Conservation (phyloP, 208 protist species). For the Trypanosoma rangeli region DNA sequence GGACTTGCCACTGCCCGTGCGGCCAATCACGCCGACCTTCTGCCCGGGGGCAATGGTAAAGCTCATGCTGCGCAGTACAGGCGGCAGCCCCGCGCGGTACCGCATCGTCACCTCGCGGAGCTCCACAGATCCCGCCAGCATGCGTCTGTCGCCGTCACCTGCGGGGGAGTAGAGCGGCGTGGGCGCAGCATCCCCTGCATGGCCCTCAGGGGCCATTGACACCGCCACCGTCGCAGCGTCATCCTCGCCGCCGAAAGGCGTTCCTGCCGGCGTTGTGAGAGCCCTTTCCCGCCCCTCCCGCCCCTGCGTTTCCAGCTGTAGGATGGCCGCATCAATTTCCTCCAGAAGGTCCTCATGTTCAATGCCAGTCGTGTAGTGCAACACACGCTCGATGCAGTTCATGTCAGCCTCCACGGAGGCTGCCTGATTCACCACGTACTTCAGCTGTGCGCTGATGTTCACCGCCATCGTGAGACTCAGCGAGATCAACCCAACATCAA, state of each 20-base stretch:
- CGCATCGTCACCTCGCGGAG: conserved; percentile 70
- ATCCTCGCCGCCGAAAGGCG: not conserved
- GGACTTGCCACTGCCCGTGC: conserved; percentile 86
- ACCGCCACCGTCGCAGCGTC: not conserved
- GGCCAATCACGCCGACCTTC: conserved; percentile 84
- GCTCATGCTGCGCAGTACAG: conserved; percentile 67
- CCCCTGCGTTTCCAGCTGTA: conserved; percentile 5
- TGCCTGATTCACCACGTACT: conserved; percentile 53
- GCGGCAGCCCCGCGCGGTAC: conserved; percentile 74
- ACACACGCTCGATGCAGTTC: conserved; percentile 82
- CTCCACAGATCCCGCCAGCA: conserved; percentile 31
- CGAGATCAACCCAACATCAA: conserved; percentile 55
- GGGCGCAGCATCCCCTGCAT: not conserved
- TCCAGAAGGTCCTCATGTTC: conserved; percentile 48
- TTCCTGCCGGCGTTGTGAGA: not conserved
- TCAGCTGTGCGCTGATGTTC: conserved; percentile 57
- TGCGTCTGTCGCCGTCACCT: not conserved
- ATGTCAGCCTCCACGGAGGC: conserved; percentile 74
- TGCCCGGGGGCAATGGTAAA: conserved; percentile 52
- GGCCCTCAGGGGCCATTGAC: not conserved
- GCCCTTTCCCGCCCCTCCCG: not conserved
- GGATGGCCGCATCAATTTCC: conserved; percentile 20
- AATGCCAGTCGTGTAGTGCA: conserved; percentile 76
- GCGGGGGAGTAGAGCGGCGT: not conserved
- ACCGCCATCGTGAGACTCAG: conserved; percentile 64